A percentile compares a stretch with the other conserved stretches of the same genome.
Conservation (phyloP, 2,329 filamentous ascomycete species). For the Hypomyces perniciosus region DNA sequence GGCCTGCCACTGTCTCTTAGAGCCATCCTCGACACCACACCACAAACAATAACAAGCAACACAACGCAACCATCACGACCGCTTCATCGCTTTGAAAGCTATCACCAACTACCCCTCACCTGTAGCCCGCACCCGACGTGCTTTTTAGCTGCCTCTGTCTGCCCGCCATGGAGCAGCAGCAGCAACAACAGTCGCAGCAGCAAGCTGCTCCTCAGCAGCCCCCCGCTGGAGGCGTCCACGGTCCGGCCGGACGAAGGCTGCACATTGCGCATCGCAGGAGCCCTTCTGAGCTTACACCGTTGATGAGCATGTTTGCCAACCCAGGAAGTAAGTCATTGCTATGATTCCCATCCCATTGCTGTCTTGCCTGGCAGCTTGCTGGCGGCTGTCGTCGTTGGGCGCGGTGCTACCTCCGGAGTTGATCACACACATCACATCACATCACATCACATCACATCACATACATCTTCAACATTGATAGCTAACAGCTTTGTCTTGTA, state of each 20-base stretch:
- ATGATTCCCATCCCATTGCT: background rate
- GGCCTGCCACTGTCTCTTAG: conserved; percentile 18
- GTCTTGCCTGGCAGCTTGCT: background rate
- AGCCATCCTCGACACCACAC: conserved; percentile 11
- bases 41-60: conserved; percentile 1
- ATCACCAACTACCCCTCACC: conserved; percentile 14
- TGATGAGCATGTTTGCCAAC: conserved; percentile 85
- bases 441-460: background rate
- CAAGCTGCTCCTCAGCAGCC: conserved; percentile 41
- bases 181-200: conserved; percentile 40
- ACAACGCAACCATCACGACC: conserved; percentile 1
- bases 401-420: conserved; percentile 1
- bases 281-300: conserved; percentile 91
- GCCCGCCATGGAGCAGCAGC: conserved; percentile 56
- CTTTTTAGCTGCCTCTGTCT: conserved; percentile 40
- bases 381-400: conserved; percentile 4
- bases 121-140: conserved; percentile 36
- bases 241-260: conserved; percentile 79
- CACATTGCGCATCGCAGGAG: conserved; percentile 97
- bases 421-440: background rate
- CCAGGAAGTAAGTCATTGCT: conserved; percentile 52
- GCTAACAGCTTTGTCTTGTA: conserved; percentile 32
- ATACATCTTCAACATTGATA: background rate
- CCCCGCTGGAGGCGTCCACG: conserved; percentile 54
- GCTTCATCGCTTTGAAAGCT: conserved; percentile 8